A percentile compares a stretch with the other conserved stretches of the same genome.
Conservation (phyloP, 345 rosid species). For the Microcos paniculata region DNA sequence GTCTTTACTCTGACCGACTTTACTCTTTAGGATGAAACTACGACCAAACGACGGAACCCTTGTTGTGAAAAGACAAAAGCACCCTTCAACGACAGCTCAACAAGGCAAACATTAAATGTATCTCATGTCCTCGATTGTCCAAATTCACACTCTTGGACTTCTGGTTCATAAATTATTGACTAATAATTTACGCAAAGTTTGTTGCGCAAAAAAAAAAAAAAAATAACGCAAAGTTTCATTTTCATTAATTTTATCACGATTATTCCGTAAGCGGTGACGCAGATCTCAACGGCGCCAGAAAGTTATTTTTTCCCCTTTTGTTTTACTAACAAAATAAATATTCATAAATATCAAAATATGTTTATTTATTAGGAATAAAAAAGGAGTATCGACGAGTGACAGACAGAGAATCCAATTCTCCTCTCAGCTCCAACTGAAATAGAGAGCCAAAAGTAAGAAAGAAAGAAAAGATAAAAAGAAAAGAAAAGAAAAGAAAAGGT, state of each 20-base stretch:
- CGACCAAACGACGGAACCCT: not conserved
- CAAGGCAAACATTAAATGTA: not conserved
- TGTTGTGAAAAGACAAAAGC: not conserved
- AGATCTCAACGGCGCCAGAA: not conserved
- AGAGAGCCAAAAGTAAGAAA: not conserved
- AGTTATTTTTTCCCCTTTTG: not conserved
- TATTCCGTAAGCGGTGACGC: conserved; percentile 19
- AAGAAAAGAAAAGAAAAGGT: not conserved
- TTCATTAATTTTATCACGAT: not conserved
- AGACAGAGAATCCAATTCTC: not conserved
- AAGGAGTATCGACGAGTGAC: not conserved
- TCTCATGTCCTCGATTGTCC: not conserved
- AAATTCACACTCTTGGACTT: not conserved
- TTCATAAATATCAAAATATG: not conserved
- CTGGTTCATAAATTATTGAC: not conserved
- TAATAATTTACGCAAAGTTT: no score
- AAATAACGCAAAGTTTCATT: not conserved
- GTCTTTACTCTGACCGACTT: not conserved
- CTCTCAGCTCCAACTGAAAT: no score
- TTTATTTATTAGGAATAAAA: no score
- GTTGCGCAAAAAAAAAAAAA: no score
- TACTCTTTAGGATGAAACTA: not conserved
- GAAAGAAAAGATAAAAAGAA: not conserved
- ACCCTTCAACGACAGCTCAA: not conserved
- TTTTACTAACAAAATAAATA: no score